Evolutionary conservation across 345 rosid genomes (phyloP).

Genomic region (Angophora floribunda): DNA sequence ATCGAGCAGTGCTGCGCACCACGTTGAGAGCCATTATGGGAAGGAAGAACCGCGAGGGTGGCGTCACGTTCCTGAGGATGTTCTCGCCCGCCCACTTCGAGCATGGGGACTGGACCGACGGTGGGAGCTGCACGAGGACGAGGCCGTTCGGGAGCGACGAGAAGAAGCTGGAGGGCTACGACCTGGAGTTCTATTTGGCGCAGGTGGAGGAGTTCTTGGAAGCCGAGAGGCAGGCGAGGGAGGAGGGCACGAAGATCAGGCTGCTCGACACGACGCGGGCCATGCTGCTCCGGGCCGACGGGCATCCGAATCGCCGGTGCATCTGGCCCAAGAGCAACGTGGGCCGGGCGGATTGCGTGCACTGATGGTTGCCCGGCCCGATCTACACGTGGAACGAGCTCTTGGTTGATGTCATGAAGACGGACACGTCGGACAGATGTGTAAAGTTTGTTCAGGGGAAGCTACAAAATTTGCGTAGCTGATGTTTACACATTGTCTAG

Average conservation of each 20-base stretch:
- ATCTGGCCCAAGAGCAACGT: conserved; percentile 11
- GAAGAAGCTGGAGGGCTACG: conserved; percentile 27
- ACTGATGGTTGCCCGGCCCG: conserved; percentile 88
- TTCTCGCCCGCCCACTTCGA: conserved; percentile 58
- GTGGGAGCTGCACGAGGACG: conserved; percentile 55
- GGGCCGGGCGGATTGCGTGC: conserved; percentile 46
- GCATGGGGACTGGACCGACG: conserved; percentile 53
- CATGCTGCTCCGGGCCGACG: conserved; percentile 51
- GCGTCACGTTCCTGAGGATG: conserved; percentile 31
- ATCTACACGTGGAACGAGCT: conserved; percentile 67
- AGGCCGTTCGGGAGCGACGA: conserved; percentile 31
- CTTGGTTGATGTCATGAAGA: background rate
- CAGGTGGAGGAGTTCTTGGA: conserved; percentile 27
- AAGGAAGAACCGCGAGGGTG: conserved; percentile 18
- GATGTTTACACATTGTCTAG: background rate
- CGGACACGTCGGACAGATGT: background rate
- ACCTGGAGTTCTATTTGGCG: conserved; percentile 27
- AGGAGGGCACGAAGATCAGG: conserved; percentile 16
- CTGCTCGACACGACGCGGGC: conserved; percentile 33
- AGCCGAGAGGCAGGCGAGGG: conserved; percentile 29
- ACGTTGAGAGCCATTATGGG: conserved; percentile 28
- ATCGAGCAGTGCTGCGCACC: conserved; percentile 52
- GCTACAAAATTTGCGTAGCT: background rate
- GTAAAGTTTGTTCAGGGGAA: background rate
- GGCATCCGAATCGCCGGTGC: conserved; percentile 38